Percentiles rank a stretch among this genome's conserved stretches.
phyloP scores from a whole-genome alignment of 495 filamentous ascomycete species.

The Cudoniella acicularis region DNA sequence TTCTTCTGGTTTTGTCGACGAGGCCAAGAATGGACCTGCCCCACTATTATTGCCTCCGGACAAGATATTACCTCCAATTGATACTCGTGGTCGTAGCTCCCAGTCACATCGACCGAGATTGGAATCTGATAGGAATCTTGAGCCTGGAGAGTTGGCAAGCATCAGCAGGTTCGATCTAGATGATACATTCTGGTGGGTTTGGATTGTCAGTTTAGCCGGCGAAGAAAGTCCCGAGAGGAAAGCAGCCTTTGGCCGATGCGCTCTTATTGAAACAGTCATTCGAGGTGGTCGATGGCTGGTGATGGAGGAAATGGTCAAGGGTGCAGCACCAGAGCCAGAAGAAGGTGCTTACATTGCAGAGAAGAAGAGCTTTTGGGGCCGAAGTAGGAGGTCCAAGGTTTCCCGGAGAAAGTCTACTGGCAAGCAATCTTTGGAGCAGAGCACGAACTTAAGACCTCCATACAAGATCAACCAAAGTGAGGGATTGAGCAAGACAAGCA shows the following conservation, averaged over 20 bases:
- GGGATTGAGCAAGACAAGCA: conserved; percentile 78
- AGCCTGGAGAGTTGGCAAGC: conserved; percentile 91
- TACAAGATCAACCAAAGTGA: conserved; percentile 33
- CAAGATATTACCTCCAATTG: conserved; percentile 85
- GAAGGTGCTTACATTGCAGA: conserved; percentile 85
- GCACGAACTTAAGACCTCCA: conserved; percentile 14
- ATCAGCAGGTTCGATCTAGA: conserved; percentile 84
- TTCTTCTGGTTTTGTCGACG: conserved; percentile 84
- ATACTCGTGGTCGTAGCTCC: conserved; percentile 75
- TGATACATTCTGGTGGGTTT: conserved; percentile 99
- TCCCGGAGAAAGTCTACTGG: conserved; percentile 61
- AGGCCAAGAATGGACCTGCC: conserved; percentile 48
- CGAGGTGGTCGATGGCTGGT: conserved; percentile 83
- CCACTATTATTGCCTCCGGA: conserved; percentile 81
- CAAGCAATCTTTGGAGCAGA: conserved; percentile 38
- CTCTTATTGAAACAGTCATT: conserved; percentile 84
- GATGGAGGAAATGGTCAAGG: conserved; percentile 93
- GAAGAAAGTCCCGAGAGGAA: conserved; percentile 85
- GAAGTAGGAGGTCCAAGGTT: conserved; percentile 67
- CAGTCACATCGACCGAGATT: conserved; percentile 76
- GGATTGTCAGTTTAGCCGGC: conserved; percentile 92
- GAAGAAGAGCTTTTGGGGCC: conserved; percentile 89
- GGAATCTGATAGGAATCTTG: conserved; percentile 61
- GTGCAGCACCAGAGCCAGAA: conserved; percentile 81
- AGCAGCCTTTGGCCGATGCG: conserved; percentile 89